phyloP scores from a whole-genome alignment of 257 asterid species.

The Nemophila menziesii region DNA sequence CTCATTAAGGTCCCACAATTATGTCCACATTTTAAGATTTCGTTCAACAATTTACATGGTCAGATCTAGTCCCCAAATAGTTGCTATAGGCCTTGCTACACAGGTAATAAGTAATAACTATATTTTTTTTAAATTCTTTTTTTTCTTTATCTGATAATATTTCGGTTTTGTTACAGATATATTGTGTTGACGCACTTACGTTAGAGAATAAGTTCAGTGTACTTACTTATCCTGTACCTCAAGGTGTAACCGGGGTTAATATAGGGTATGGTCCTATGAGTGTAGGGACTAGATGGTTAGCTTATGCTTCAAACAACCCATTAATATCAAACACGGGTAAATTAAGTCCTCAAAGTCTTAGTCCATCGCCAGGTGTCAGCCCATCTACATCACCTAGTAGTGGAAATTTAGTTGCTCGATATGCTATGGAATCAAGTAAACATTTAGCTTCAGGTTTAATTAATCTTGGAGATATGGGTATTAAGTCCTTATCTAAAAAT shows the following conservation, averaged over 20 bases:
- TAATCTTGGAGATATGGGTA: constrained; percentile 40
- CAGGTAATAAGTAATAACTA: too few species aligned
- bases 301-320: constrained; percentile 38
- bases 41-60: constrained; percentile 39
- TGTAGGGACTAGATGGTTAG: constrained; percentile 43
- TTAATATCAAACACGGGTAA: constrained; percentile 29
- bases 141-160: not conserved
- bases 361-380: constrained; percentile 48
- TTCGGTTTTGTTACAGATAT: constrained; percentile 23
- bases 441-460: constrained; percentile 40
- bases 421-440: constrained; percentile 46
- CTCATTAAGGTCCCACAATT: constrained; percentile 37
- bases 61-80: constrained; percentile 37
- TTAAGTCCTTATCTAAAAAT: constrained; percentile 32
- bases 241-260: constrained; percentile 28
- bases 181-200: constrained; percentile 41
- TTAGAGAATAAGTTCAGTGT: constrained; percentile 38
- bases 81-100: constrained; percentile 42
- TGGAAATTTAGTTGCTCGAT: constrained; percentile 39
- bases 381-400: constrained; percentile 46
- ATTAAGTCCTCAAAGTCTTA: constrained; percentile 41
- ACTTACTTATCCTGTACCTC: constrained; percentile 39
- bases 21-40: constrained; percentile 38
- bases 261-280: constrained; percentile 43
- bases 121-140: too few species aligned